Evolutionary conservation across 2,329 filamentous ascomycete genomes (phyloP), one percentile per base, ranked within the genome.

Genomic region (Exophiala dermatitidis): DNA sequence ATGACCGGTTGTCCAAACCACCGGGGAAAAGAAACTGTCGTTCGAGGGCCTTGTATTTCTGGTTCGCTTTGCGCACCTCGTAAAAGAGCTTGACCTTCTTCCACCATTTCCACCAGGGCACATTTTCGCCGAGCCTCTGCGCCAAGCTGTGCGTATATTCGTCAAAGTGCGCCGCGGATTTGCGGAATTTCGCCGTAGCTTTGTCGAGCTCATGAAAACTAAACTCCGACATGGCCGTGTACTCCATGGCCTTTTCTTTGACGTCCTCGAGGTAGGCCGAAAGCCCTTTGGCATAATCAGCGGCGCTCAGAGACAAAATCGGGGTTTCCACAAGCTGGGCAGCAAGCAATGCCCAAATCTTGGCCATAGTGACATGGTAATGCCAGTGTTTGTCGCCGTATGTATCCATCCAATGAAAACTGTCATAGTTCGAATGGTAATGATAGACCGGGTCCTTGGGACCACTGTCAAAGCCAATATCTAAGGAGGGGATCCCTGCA

Each of bases 381-480:
- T 76, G 66, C 69, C 79, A 84, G 7, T 68, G 71, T 0, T 74
- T 72, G 60, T 95, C 89, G 3, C 88, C 88, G 60, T 82, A 89
- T 2, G 74, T 84, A 9, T 84, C 77, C 86, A 93, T 93, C 88
- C 88, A 94, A 63, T 84, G 74, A 65, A 87, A 90, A 33, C 80
- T 86, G 65, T 94, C 89, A 65, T 90, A 94, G 69, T 93, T 93
- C 57, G 81, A 74, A 63, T 94, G 88, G 64, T 93, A 94, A 68
- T 88, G 86, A 64, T 88, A 87, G 43, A 77, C 72, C 52, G 75
- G 68, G 41, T 77, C 75, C 1, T 69, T 65, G 0, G 61, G 53
- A 28, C 69, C 69, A 5, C 62, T 65, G 10, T 67, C 67, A 64
- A 86, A 88, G 29, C 79, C 77, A 47, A 87, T 75, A 63, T 87